Base-by-base conservation (phyloP, 345 rosid genomes). In the Geranium rotundifolium region DNA sequence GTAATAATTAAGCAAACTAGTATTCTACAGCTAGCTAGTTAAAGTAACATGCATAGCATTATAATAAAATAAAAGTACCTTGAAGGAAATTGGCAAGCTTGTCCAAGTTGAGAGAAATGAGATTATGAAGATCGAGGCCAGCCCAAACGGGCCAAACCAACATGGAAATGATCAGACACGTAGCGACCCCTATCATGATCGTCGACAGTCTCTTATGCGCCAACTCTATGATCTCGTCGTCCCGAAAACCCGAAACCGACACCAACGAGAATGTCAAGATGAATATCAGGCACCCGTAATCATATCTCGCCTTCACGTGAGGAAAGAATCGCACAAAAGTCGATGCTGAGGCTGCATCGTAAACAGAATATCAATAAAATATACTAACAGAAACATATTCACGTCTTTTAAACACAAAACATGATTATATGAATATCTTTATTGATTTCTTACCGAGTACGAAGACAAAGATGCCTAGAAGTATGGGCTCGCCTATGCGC, bases 201-300 rank as follows among this genome's bases (percentile, higher is more conserved):
- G 97, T 86, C 0, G 82, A 77, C 16, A 90, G 50, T 71, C 97
- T 78, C 73, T 68, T 73, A 7, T 82, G 88, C 0, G 89, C 85
- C 34, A 81, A n/a, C 61, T 54, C 58, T 8, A 88, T 30, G 29
- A 88, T 71, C 66, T 90, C 74, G 1, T 80, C 81, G 0, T 80
- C 80, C 58, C 86, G 73, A 56, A 76, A 88, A 17, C 92, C 89
- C 12, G 91, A 89, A 3, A 89, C 79, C 10, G 93, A 84, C 65
- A 91, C 71, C 72, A 89, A 65, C 6, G 85, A 76, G 73, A 87
- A 89, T 10, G 96, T 91, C 68, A 89, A 68, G 49, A 89, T 85
- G 75, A 91, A 91, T 59, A 87, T 83, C 66, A 80, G 39, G 41
- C 89, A 61, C 58, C 95, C 87, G 59, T 91, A 91, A 68, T 91